phyloP scores from a whole-genome alignment of 192 early-diverging fungal genomes.

The Geranomyces michiganensis region DNA sequence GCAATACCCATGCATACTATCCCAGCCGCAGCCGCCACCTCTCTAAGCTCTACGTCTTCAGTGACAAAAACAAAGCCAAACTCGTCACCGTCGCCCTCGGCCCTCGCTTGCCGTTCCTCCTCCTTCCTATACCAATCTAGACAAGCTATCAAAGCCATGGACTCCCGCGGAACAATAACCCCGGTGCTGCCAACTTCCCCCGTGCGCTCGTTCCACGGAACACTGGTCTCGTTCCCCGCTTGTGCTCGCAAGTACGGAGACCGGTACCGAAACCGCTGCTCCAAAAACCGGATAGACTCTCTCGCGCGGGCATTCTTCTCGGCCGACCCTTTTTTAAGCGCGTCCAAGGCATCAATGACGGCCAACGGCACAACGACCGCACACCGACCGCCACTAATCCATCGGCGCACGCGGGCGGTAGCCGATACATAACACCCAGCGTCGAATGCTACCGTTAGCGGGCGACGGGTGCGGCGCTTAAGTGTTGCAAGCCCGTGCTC shows the following conservation, averaged over 20 bases:
- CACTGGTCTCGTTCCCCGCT: constrained; percentile 24
- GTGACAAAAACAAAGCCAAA: neutral
- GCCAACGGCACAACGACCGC: constrained; percentile 37
- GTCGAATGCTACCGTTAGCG: constrained; percentile 34
- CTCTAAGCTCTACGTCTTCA: neutral
- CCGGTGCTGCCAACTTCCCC: neutral
- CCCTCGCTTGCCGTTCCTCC: neutral
- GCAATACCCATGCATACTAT: neutral
- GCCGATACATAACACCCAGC: constrained; percentile 16
- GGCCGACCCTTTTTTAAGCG: constrained; percentile 43
- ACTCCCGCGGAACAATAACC: constrained; percentile 17
- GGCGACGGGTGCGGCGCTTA: constrained; percentile 10
- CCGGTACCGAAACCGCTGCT: constrained; percentile 51
- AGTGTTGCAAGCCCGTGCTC: constrained; percentile 26
- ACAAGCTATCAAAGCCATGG: constrained; percentile 25
- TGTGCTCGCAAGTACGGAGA: constrained; percentile 43
- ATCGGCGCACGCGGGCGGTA: constrained; percentile 30
- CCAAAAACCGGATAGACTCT: constrained; percentile 57
- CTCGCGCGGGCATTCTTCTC: constrained; percentile 38
- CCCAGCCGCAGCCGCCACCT: neutral
- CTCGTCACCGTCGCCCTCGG: neutral
- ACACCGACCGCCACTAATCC: constrained; percentile 36
- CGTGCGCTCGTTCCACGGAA: constrained; percentile 12
- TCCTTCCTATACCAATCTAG: constrained; percentile 21
- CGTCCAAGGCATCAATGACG: constrained; percentile 47